A percentile compares a stretch with the other conserved stretches of the same genome.
Conservation (phyloP, 768 basidiomycete species). For the Suillus variegatus region DNA sequence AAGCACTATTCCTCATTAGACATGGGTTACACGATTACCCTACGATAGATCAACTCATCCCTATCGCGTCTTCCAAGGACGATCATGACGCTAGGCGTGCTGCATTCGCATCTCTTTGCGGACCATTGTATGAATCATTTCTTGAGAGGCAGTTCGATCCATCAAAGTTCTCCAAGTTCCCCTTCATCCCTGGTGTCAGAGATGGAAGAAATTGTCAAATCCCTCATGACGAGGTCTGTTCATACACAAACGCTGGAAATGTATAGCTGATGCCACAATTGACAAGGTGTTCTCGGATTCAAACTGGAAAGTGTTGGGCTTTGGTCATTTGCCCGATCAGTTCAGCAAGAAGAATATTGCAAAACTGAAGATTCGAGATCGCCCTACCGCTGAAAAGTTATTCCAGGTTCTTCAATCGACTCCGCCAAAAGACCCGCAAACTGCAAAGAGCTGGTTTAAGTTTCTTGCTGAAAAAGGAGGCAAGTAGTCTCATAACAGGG, state of each 20-base stretch:
- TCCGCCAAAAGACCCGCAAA: conserved; percentile 49
- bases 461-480: conserved; percentile 60
- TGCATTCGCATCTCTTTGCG: conserved; percentile 61
- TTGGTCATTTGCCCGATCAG: conserved; percentile 57
- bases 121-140: background rate
- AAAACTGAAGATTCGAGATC: conserved; percentile 60
- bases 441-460: conserved; percentile 63
- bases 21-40: background rate
- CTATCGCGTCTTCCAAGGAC: background rate
- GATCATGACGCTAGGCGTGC: conserved; percentile 46
- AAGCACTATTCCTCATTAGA: background rate
- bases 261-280: background rate
- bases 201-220: background rate
- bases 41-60: background rate
- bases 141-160: conserved; percentile 32
- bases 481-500: conserved; percentile 17
- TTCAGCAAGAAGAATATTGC: conserved; percentile 46
- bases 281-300: conserved; percentile 63
- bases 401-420: conserved; percentile 53
- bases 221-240: background rate
- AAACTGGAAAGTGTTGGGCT: conserved; percentile 70
- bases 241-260: too few species aligned
- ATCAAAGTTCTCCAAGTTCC: conserved; percentile 46
- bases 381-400: conserved; percentile 61
- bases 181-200: conserved; percentile 71